Evolutionary conservation across 2,329 filamentous ascomycete genomes (phyloP), one percentile per base, ranked within the genome.

Genomic region (Venturiaceae sp.): DNA sequence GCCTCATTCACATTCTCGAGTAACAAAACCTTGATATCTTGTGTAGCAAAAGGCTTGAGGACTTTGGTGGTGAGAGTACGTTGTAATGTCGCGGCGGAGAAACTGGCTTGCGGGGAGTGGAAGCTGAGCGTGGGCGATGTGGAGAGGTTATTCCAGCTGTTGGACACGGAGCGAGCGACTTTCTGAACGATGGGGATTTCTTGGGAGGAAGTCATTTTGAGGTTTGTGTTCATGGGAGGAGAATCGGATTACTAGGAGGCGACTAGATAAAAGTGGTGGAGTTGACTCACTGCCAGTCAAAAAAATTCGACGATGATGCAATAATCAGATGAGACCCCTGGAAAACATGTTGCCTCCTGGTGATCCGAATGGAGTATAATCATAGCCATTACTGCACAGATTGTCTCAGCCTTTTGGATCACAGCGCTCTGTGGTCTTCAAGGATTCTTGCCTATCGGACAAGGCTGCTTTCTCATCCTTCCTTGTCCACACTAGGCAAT

Each of bases 1-100:
- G 90, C 90, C 74, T 90, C 79, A 72, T 99, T 99, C 69, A 99
- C 89, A 74, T 97, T 99, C 72, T 99, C 94, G 33, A 99, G 79
- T 19, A 99, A 81, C 59, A 99, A 77, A 59, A 99, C 95, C 77
- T 96, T 97, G 76, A 99, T 91, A 70, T 97, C 92, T 69, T 92
- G 85, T 23, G 91, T 94, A 70, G 92, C 87, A 76, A 99, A 99
- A 16, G 94, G 94, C 77, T 96, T 96, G 65, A 99, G 77, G 65
- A 87, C 87, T 75, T 96, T 96, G 36, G 80, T 74, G 44, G 72
- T 71, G 41, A 71, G 72, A 64, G 62, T 73, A 64, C 80, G 68
- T 68, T 58, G 30, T 13, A 57, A 39, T n/a, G 50, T 30, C 16
- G 34, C 32, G 39, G 23, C 44, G 9, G 57, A 77, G 74, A 81